A percentile compares a stretch with the other conserved stretches of the same genome.
phyloP scores from a whole-genome alignment of 495 filamentous ascomycete species.

The Penicillium canescens region DNA sequence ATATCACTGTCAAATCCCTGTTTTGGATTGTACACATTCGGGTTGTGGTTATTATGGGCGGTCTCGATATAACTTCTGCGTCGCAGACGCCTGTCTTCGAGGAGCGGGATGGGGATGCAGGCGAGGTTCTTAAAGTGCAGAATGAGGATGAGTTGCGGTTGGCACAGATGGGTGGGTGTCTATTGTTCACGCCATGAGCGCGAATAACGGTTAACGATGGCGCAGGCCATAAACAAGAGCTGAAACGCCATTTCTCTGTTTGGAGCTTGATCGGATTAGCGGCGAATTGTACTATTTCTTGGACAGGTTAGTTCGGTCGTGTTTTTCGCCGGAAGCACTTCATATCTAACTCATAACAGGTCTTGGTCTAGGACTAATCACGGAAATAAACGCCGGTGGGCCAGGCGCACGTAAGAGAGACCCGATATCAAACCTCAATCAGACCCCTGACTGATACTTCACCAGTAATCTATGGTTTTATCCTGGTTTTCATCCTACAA shows the following conservation, averaged over 20 bases:
- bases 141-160: conserved; percentile 41
- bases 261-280: conserved; percentile 43
- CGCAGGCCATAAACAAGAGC: conserved; percentile 40
- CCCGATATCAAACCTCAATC: not conserved
- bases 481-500: conserved; percentile 50
- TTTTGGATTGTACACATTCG: not conserved
- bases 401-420: conserved; percentile 33
- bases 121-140: conserved; percentile 17
- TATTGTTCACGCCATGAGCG: not conserved
- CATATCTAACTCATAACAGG: conserved; percentile 11
- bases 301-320: conserved; percentile 29
- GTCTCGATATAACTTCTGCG: conserved; percentile 3
- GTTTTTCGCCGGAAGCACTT: not conserved
- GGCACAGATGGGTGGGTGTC: conserved; percentile 41
- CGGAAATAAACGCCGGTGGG: conserved; percentile 40
- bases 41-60: conserved; percentile 5
- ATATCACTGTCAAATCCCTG: too few species aligned
- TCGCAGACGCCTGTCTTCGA: not conserved
- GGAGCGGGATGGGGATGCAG: not conserved
- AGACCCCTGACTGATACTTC: not conserved
- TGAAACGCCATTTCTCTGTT: conserved; percentile 40
- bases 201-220: not conserved
- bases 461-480: conserved; percentile 44
- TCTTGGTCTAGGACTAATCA: conserved; percentile 41
- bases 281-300: conserved; percentile 42